phyloP scores from a whole-genome alignment of 345 rosid genomes.

The Rhodomyrtus tomentosa region DNA sequence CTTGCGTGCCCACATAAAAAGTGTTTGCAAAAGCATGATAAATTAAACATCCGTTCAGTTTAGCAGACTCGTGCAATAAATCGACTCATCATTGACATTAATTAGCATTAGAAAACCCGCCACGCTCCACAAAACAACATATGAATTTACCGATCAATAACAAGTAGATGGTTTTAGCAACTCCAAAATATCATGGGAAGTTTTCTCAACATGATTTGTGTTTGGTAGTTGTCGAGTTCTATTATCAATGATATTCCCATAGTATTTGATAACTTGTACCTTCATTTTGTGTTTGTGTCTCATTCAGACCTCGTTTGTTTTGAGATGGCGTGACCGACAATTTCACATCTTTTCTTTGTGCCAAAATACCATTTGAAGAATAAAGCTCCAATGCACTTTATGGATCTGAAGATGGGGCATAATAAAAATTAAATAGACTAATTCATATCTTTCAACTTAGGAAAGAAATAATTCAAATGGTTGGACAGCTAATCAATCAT shows the following conservation, averaged over 20 bases:
- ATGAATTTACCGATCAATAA: background rate
- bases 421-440: background rate
- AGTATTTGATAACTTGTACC: background rate
- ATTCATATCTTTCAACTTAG: background rate
- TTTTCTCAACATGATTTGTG: background rate
- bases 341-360: background rate
- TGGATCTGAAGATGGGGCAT: background rate
- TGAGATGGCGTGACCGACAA: background rate
- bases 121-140: too few species aligned
- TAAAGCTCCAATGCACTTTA: background rate
- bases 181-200: background rate
- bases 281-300: background rate
- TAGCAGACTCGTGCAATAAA: too few species aligned
- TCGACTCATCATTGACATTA: too few species aligned
- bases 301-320: accelerated
- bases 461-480: background rate
- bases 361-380: background rate
- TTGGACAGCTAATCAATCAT: background rate
- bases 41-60: too few species aligned
- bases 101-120: too few species aligned
- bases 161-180: background rate
- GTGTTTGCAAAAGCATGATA: too few species aligned
- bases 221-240: background rate
- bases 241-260: background rate
- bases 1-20: too few species aligned